Base-by-base conservation (phyloP, 2,329 filamentous ascomycete genomes). In the Alternaria sp. region DNA sequence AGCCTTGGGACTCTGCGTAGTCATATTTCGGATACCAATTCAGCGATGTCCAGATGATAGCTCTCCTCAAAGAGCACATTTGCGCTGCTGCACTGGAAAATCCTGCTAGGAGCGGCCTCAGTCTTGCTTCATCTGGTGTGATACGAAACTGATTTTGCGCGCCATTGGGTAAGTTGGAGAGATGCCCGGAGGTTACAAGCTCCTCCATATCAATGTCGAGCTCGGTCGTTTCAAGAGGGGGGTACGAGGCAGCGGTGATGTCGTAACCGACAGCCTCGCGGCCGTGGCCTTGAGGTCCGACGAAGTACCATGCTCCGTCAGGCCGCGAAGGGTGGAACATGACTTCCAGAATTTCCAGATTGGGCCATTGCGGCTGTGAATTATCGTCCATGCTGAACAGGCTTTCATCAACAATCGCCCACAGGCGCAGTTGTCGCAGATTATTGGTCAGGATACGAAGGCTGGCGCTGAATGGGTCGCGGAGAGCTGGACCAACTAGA, bases 391-490 rank as follows among this genome's bases (percentile, higher is more conserved):
- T 57, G 62, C 66, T 67, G 55, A 73, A 73, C 9, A 71, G 52
- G 6, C 53, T 66, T 28, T 65, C 54, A 21, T 72, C 66, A 7
- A 60, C 66, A 23, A 61, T 19, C 15, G 32, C 32, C 32, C 32
- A 40, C 2, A 67, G 60, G 10, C 55, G 54, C 17, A 68, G 19
- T 3, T 55, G 55, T 15, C 57, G 54, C 13, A 72, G 66, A 11
- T 67, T 52, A 26, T 63, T 47, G 4, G 67, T 68, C 8, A 73
- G 59, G 15, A 61, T 19, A 8, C 57, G 66, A n/a, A 73, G 51
- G 32, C 67, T 67, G 21, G 60, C 50, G 40, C 69, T 73, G 46
- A 71, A 69, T 11, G 59, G 53, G 58, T 73, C 67, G 17, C 60
- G 17, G 17, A 10, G 13, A 10, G 51, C 36, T 25, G 70, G 66